phyloP scores from a whole-genome alignment of 305 asterid species.

The Coffea humblotiana region DNA sequence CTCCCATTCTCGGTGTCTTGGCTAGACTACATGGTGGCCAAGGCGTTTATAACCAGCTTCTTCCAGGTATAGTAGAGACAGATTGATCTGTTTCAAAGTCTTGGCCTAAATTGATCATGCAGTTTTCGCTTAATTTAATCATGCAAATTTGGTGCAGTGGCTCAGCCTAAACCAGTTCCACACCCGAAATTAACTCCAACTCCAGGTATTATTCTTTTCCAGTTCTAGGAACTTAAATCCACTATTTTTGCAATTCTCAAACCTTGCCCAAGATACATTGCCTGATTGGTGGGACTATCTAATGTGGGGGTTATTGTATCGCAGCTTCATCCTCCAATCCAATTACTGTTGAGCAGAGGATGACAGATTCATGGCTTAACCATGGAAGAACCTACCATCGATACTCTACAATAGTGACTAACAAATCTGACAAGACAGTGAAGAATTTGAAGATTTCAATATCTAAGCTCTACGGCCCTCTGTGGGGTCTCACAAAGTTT shows the following conservation, averaged over 20 bases:
- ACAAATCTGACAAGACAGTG: slow-evolving; percentile 72
- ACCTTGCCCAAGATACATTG: neutral
- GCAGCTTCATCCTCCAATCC: slow-evolving; percentile 51
- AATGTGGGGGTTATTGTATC: neutral
- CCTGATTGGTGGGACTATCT: neutral
- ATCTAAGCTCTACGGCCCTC: slow-evolving; percentile 81
- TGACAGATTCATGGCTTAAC: slow-evolving; percentile 63
- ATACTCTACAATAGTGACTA: slow-evolving; percentile 70
- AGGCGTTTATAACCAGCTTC: slow-evolving; percentile 79
- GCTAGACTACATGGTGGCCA: slow-evolving; percentile 83
- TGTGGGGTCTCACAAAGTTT: slow-evolving; percentile 86
- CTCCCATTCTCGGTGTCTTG: slow-evolving; percentile 77
- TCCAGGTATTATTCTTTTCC: slow-evolving; percentile 31
- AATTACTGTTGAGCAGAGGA: slow-evolving; percentile 53
- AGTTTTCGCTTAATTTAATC: neutral
- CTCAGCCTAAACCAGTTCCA: slow-evolving; percentile 42
- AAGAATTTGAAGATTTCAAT: slow-evolving; percentile 66
- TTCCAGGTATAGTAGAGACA: slow-evolving; percentile 52
- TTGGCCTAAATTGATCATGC: neutral
- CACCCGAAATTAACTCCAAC: slow-evolving; percentile 47
- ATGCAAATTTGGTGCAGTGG: slow-evolving; percentile 39
- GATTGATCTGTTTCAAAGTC: neutral
- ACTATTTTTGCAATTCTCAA: neutral
- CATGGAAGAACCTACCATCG: slow-evolving; percentile 73
- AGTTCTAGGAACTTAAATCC: slow-evolving; percentile 34